Percentiles rank a stretch among this genome's conserved stretches.
Evolutionary conservation across 176 grass and related monocot species (phyloP).

Genomic region (Areca catechu): DNA sequence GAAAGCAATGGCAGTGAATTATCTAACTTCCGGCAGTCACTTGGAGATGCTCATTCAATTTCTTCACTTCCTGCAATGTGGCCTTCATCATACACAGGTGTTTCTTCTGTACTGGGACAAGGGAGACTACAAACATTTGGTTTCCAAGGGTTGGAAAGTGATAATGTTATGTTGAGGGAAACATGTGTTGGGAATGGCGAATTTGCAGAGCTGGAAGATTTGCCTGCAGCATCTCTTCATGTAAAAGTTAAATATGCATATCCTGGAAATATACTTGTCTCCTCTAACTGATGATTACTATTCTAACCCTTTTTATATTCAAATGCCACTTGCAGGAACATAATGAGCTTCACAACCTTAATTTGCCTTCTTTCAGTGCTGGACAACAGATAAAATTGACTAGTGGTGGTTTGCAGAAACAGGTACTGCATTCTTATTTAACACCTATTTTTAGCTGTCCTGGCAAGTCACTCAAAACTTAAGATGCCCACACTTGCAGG

Average conservation of each 20-base stretch:
- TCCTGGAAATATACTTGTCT: too few relatives aligned
- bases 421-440: background rate
- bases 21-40: background rate
- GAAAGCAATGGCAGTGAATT: slow-evolving; percentile 6
- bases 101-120: slow-evolving; percentile 1
- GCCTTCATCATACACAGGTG: background rate
- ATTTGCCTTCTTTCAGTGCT: slow-evolving; percentile 5
- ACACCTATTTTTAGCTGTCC: too few relatives aligned
- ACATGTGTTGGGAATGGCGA: background rate
- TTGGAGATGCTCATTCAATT: slow-evolving; percentile 16
- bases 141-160: slow-evolving; percentile 12
- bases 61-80: slow-evolving; percentile 3
- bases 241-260: background rate
- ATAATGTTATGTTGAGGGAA: slow-evolving; percentile 6
- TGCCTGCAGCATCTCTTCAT: background rate
- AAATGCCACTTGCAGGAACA: slow-evolving; percentile 2
- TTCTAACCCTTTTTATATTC: too few relatives aligned
- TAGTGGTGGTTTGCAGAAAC: background rate
- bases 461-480: too few relatives aligned
- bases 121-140: slow-evolving; percentile 1
- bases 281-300: too few relatives aligned
- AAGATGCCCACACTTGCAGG: background rate
- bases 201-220: background rate
- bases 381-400: slow-evolving; percentile 1
- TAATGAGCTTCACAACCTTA: background rate